Evolutionary conservation across 1,284 basidiomycete genomes (phyloP).

Genomic region (Microbotryum scabiosae): DNA sequence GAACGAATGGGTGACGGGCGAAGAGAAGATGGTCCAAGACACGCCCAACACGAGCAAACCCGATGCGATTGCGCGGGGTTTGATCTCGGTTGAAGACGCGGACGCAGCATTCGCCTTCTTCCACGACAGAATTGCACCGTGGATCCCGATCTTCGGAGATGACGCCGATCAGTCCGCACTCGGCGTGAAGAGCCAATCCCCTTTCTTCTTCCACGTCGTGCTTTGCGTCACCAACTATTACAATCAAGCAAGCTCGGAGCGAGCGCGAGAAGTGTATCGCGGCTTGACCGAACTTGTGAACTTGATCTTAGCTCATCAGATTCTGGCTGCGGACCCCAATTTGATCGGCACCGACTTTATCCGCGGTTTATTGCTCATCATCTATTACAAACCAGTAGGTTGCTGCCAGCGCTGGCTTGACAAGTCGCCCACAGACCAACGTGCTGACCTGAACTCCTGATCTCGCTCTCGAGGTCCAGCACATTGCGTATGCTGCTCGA

Average conservation of each 20-base stretch:
- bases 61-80: constrained; percentile 19
- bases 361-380: constrained; percentile 16
- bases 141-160: constrained; percentile 14
- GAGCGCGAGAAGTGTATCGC: constrained; percentile 23
- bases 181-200: constrained; percentile 10
- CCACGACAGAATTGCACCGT: constrained; percentile 21
- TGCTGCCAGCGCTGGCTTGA: not conserved
- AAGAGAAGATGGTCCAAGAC: constrained; percentile 8
- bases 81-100: constrained; percentile 22
- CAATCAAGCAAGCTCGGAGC: constrained; percentile 19
- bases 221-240: constrained; percentile 27
- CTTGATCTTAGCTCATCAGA: constrained; percentile 11
- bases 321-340: constrained; percentile 19
- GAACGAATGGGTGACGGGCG: constrained; percentile 1
- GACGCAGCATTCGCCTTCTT: constrained; percentile 24
- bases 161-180: constrained; percentile 3
- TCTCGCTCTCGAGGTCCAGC: too few relatives aligned
- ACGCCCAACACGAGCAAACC: constrained; percentile 7
- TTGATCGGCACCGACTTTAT: constrained; percentile 19
- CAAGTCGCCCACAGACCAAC: not conserved
- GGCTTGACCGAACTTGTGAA: constrained; percentile 24
- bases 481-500: too few relatives aligned
- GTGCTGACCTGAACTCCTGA: not conserved
- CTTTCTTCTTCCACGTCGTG: constrained; percentile 27
- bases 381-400: constrained; percentile 22